Evolutionary conservation across 202 grass and related monocot species (phyloP), one percentile per base, ranked within the genome.

Genomic region (Carex sylvatica): DNA sequence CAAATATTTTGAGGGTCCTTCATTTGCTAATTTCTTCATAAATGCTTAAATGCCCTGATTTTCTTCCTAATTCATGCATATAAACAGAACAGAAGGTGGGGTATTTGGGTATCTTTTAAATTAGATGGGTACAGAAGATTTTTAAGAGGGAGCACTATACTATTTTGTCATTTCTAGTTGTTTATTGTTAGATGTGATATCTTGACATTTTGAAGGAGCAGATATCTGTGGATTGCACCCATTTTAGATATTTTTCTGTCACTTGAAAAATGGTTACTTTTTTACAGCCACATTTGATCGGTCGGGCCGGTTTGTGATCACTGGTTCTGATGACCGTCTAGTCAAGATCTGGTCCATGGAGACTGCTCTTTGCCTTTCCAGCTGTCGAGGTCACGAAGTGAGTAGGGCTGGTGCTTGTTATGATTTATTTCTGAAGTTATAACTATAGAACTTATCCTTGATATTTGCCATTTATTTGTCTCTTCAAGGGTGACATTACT

Each of bases 321-420:
- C 95, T 51, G 95, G 95, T 73, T 98, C 95, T 67, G 95, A 98
- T 90, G 95, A 98, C 33, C 95, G 95, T 64, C 86, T 98, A 36
- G 95, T 98, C 74, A 98, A 98, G 87, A 93, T 98, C 80, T 98
- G 95, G 95, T 91, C 92, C 3, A 95, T 95, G 88, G 95, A 98
- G 92, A 98, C 95, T 87, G 86, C 92, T 59, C 94, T 98, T 83
- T 98, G 95, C 80, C 86, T 98, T 68, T 89, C 92, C 71, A 95
- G 95, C 26, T 98, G 95, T 67, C 90, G 95, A 13, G 95, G 95
- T 63, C 95, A 98, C 89, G 95, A 98, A 89, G 95, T 98, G 87
- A 91, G 89, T 85, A 83, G 80, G 70, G 38, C 74, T 82, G 84
- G 46, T 58, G 5, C 63, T 75, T 86, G 19, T 82, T 82, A 75